Conservation (phyloP, 2,329 filamentous ascomycete species). For the Diaporthe amygdali region DNA sequence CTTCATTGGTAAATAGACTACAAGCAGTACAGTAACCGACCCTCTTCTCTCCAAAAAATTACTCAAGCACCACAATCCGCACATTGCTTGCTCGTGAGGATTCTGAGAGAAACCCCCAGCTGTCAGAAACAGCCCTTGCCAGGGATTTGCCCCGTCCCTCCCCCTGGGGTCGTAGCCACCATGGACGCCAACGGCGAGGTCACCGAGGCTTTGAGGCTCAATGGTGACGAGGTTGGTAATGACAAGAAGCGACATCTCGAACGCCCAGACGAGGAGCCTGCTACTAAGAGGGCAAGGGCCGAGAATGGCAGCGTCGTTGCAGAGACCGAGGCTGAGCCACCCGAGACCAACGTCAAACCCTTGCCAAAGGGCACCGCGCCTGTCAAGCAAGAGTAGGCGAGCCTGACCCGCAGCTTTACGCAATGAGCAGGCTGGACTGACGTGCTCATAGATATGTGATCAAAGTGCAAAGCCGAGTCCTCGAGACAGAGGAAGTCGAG, state of each 20-base stretch:
- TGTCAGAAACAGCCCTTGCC: too few species aligned
- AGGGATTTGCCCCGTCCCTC: neutral
- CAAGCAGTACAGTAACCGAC: neutral
- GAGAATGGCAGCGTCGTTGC: conserved; percentile 29
- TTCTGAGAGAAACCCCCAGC: neutral
- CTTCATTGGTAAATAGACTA: neutral
- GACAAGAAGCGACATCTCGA: conserved; percentile 26
- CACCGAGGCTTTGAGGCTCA: conserved; percentile 20
- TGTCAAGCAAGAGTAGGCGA: conserved; percentile 73
- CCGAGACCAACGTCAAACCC: neutral
- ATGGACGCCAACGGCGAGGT: conserved; percentile 13
- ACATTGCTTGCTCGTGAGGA: neutral
- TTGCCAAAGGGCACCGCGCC: conserved; percentile 50
- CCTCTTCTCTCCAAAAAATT: neutral
- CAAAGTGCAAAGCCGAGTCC: conserved; percentile 35
- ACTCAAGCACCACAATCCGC: neutral
- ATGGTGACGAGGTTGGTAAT: conserved; percentile 26
- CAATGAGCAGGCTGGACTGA: conserved; percentile 22
- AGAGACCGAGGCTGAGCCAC: conserved; percentile 54
- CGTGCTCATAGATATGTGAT: conserved; percentile 47
- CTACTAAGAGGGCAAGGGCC: conserved; percentile 54
- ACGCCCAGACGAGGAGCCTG: conserved; percentile 33
- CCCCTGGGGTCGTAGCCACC: neutral
- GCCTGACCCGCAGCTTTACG: conserved; percentile 18
- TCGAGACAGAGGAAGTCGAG: conserved; percentile 28